phyloP scores from a whole-genome alignment of 768 basidiomycete species.

The Tricholoma terreum region DNA sequence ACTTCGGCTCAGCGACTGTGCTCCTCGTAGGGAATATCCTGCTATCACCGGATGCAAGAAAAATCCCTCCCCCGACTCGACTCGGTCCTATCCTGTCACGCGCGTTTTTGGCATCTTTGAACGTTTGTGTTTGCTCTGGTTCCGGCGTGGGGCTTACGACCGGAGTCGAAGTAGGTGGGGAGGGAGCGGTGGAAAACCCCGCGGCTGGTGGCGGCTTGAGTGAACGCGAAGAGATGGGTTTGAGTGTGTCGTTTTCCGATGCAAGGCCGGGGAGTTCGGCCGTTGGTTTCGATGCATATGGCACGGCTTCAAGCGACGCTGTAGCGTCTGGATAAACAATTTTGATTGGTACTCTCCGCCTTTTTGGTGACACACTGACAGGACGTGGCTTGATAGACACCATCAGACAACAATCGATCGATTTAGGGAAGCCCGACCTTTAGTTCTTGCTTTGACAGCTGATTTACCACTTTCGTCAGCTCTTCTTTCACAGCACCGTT shows the following conservation, averaged over 20 bases:
- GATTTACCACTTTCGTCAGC: slow-evolving; percentile 45
- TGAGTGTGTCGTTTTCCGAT: slow-evolving; percentile 20
- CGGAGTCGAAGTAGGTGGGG: slow-evolving; percentile 11
- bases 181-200: background rate
- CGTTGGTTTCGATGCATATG: too few relatives aligned
- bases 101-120: slow-evolving; percentile 56
- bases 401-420: background rate
- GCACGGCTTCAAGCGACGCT: background rate
- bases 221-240: slow-evolving; percentile 38
- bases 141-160: slow-evolving; percentile 13
- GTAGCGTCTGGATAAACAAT: slow-evolving; percentile 7
- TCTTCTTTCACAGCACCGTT: slow-evolving; percentile 66
- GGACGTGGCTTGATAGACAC: background rate
- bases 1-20: slow-evolving; percentile 4
- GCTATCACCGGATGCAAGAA: slow-evolving; percentile 59
- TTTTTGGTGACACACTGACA: background rate
- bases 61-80: slow-evolving; percentile 69
- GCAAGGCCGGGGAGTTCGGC: background rate
- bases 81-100: slow-evolving; percentile 44
- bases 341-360: slow-evolving; percentile 17
- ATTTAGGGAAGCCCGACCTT: slow-evolving; percentile 25
- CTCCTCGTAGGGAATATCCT: slow-evolving; percentile 48
- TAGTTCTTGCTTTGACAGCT: slow-evolving; percentile 34
- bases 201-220: slow-evolving; percentile 13
- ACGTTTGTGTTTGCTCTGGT: slow-evolving; percentile 33